Percentiles rank a stretch among this genome's conserved stretches.
phyloP scores from a whole-genome alignment of 1,284 basidiomycete genomes.

The Thelephora terrestris region DNA sequence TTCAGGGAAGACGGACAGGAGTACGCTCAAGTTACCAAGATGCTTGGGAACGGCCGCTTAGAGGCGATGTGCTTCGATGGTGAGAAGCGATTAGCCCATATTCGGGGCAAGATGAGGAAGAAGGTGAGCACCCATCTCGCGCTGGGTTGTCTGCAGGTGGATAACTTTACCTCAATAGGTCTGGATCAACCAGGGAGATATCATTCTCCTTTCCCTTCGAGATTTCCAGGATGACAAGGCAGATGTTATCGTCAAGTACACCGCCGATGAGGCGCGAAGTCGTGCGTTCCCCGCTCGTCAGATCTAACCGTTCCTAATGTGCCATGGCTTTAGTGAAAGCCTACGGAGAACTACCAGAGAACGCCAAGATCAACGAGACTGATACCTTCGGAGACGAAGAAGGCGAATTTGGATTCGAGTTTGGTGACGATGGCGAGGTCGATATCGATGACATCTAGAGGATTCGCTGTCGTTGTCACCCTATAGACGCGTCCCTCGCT shows the following conservation, averaged over 20 bases:
- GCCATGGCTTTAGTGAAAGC: conserved; percentile 63
- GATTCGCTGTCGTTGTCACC: conserved; percentile 1
- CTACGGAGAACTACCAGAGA: conserved; percentile 95
- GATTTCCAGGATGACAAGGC: conserved; percentile 99
- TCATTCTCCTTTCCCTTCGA: conserved; percentile 91
- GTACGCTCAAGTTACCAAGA: conserved; percentile 97
- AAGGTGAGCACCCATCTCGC: conserved; percentile 54
- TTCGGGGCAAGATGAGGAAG: conserved; percentile 98
- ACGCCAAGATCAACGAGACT: conserved; percentile 98
- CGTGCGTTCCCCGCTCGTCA: conserved; percentile 29
- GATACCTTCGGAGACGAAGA: conserved; percentile 89
- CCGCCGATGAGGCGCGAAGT: conserved; percentile 87
- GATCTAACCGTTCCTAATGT: conserved; percentile 4
- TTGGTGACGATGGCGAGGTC: conserved; percentile 77
- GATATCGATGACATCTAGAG: conserved; percentile 71
- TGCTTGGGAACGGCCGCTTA: conserved; percentile 96
- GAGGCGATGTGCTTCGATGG: conserved; percentile 99
- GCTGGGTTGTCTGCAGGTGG: conserved; percentile 2
- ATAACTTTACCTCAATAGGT: conserved; percentile 44
- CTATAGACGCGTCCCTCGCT: no score
- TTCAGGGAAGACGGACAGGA: conserved; percentile 99
- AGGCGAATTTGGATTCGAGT: conserved; percentile 83
- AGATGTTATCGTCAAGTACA: conserved; percentile 99
- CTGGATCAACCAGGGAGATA: conserved; percentile 99
- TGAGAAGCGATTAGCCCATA: conserved; percentile 95